Conservation (phyloP, 768 basidiomycete genomes). For the Pulveroboletus ravenelii region DNA sequence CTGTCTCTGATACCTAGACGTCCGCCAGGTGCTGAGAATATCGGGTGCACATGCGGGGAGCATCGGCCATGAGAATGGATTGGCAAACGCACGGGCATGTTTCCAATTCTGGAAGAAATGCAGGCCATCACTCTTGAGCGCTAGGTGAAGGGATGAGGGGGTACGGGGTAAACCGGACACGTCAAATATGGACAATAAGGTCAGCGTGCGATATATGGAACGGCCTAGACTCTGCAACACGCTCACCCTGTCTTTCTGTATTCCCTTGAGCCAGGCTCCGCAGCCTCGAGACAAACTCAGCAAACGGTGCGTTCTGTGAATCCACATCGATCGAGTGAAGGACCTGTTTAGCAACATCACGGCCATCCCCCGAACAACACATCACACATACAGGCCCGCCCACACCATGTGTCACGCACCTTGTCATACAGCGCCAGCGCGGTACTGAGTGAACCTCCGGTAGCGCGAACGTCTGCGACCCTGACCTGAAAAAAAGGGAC, state of each 20-base stretch:
- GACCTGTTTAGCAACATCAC: conserved; percentile 12
- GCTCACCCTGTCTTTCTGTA: conserved; percentile 26
- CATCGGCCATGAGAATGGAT: conserved; percentile 33
- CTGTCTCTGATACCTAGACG: conserved; percentile 22
- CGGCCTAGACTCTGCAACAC: not conserved
- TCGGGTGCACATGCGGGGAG: conserved; percentile 24
- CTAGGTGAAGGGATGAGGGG: conserved; percentile 2
- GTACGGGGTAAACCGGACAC: not conserved
- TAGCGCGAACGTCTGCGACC: conserved; percentile 30
- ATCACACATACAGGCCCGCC: not conserved
- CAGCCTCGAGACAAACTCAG: conserved; percentile 23
- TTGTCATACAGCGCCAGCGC: conserved; percentile 29
- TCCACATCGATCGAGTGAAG: conserved; percentile 18
- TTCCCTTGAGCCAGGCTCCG: conserved; percentile 24
- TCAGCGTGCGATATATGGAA: not conserved
- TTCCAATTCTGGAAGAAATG: conserved; percentile 32
- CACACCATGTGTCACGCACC: conserved; percentile 10
- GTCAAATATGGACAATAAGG: not conserved
- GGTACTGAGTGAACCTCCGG: conserved; percentile 28
- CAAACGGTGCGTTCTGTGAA: conserved; percentile 17
- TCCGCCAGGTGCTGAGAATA: conserved; percentile 25
- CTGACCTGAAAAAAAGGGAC: conserved; percentile 30
- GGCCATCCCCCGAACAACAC: not conserved
- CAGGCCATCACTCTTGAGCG: conserved; percentile 17
- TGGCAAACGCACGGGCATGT: conserved; percentile 29